Evolutionary conservation across 306 rosid genomes (phyloP).

Genomic region (Ormosia emarginata): DNA sequence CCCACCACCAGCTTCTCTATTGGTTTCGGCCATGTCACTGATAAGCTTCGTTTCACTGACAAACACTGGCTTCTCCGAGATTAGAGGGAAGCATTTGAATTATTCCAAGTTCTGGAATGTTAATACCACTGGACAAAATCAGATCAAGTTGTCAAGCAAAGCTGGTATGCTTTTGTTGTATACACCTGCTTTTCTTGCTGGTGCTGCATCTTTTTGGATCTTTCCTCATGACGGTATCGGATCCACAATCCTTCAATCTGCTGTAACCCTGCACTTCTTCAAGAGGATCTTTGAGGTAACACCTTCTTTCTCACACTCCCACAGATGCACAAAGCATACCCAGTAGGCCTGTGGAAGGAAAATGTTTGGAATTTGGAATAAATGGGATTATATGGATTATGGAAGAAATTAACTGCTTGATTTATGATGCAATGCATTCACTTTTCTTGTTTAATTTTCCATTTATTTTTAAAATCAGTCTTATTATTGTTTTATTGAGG

Average conservation of each 20-base stretch:
- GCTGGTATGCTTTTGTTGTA: slow-evolving; percentile 62
- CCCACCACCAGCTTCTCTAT: slow-evolving; percentile 51
- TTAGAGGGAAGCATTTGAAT: slow-evolving; percentile 55
- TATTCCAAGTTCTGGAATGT: slow-evolving; percentile 64
- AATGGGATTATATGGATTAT: background rate
- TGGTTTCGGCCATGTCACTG: slow-evolving; percentile 46
- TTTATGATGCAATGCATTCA: background rate
- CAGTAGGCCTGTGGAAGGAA: background rate
- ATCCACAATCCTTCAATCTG: slow-evolving; percentile 41
- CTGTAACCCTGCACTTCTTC: slow-evolving; percentile 68
- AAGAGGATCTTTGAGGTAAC: slow-evolving; percentile 73
- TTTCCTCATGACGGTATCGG: slow-evolving; percentile 38
- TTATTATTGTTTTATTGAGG: background rate
- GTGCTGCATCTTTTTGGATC: slow-evolving; percentile 39
- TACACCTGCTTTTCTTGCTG: slow-evolving; percentile 63
- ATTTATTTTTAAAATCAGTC: background rate
- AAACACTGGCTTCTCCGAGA: slow-evolving; percentile 39
- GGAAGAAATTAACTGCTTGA: background rate
- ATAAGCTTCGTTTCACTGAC: slow-evolving; percentile 26
- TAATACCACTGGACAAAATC: background rate
- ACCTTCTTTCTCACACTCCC: background rate
- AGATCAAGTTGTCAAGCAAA: slow-evolving; percentile 39
- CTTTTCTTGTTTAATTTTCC: background rate
- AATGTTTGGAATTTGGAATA: background rate
- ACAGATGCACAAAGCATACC: background rate